These are phyloP conservation scores for Podila horticola DNA, from an alignment of 192 early-diverging fungal genomes.

Conservation along the genomic window DNA sequence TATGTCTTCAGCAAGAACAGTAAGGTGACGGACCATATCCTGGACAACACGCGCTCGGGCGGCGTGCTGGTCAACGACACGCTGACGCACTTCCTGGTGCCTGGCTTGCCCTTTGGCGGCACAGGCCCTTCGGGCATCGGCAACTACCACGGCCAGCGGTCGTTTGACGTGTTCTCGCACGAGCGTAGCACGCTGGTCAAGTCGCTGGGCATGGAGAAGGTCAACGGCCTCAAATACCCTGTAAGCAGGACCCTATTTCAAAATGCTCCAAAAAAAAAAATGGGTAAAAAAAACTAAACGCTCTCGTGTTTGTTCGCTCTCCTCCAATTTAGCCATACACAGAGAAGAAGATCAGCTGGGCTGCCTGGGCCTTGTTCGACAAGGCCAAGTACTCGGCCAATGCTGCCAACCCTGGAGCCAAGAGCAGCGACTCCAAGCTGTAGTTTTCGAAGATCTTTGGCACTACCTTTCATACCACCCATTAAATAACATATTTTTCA, in stretches of 20 bases:
- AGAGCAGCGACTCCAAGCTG: slow-evolving; percentile 17
- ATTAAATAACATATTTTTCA: slow-evolving; percentile 1
- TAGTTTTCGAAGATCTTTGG: neutral
- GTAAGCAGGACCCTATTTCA: slow-evolving; percentile 5
- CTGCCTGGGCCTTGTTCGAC: slow-evolving; percentile 21
- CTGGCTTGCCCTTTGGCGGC: slow-evolving; percentile 88
- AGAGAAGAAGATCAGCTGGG: slow-evolving; percentile 36
- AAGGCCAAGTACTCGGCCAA: slow-evolving; percentile 23
- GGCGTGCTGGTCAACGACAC: slow-evolving; percentile 83
- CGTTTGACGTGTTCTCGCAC: slow-evolving; percentile 87
- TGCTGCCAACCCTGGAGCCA: slow-evolving; percentile 28
- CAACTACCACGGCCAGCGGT: slow-evolving; percentile 80
- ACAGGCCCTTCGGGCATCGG: slow-evolving; percentile 89
- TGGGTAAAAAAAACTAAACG: too few species aligned
- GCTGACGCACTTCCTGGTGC: slow-evolving; percentile 68
- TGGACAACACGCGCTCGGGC: slow-evolving; percentile 80
- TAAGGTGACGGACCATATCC: slow-evolving; percentile 63
- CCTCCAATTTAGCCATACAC: slow-evolving; percentile 25
- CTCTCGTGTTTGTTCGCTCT: neutral
- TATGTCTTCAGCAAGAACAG: slow-evolving; percentile 75
- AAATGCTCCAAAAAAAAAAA: neutral
- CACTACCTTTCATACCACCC: neutral
- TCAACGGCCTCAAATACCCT: slow-evolving; percentile 44
- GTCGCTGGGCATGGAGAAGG: slow-evolving; percentile 47
- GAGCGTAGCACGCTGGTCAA: slow-evolving; percentile 69